Evolutionary conservation across 2,329 filamentous ascomycete genomes (phyloP).

Genomic region (Diaporthe vexans): DNA sequence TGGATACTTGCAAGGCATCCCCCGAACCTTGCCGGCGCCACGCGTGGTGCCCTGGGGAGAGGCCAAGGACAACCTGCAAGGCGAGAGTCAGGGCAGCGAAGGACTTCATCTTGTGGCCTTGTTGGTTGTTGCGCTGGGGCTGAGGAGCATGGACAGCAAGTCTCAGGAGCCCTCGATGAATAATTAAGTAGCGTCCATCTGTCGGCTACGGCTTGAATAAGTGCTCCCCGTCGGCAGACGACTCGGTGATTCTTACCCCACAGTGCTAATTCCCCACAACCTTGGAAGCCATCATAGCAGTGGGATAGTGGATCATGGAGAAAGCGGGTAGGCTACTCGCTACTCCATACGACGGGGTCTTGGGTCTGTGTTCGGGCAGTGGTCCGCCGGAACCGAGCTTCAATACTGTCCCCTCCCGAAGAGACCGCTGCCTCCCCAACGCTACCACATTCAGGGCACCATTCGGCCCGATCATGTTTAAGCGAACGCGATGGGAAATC

Average conservation of each 20-base stretch:
- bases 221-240: constrained; percentile 8
- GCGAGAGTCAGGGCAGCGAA: not conserved
- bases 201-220: not conserved
- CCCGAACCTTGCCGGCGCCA: not conserved
- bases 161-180: not conserved
- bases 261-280: constrained; percentile 1
- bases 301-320: not conserved
- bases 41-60: not conserved
- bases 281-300: not conserved
- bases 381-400: not conserved
- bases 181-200: not conserved
- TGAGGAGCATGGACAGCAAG: not conserved
- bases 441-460: not conserved
- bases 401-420: not conserved
- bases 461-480: not conserved
- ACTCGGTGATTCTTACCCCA: constrained; percentile 15
- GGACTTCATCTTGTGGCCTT: not conserved
- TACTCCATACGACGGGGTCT: not conserved
- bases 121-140: not conserved
- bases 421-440: not conserved
- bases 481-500: not conserved
- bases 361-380: not conserved
- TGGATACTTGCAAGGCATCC: not conserved
- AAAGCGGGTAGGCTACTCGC: not conserved
- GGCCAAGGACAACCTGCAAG: not conserved